Evolutionary conservation across 202 grass and related monocot genomes (phyloP), one percentile per base, ranked within the genome.

Genomic region (Cymbopogon flexuosus): DNA sequence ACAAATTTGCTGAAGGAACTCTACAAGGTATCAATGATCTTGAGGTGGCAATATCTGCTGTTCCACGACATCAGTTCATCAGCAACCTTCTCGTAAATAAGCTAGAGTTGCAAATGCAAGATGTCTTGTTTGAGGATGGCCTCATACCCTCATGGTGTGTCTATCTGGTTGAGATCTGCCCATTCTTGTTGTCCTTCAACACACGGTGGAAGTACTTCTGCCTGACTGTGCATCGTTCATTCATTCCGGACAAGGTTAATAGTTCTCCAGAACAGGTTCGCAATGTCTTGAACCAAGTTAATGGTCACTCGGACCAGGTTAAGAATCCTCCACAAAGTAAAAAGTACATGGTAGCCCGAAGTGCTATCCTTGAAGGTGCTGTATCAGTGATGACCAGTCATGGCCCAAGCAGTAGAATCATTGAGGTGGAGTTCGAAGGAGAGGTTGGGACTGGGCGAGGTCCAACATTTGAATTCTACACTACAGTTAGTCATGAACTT

Each of bases 181-280:
- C 91, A 23, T 93, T 93, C 76, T 69, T 93, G 29, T 88, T 93
- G 22, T 75, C 91, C 36, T 90, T 93, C 22, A n/a, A 79, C 18
- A 52, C 91, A 62, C 86, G 88, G 22, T 86, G 88, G 88, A 93
- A 93, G 80, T 93, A 93, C 54, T 93, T 90, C 56, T 86, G 83
- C 62, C 66, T 88, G 41, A 88, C 85, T 31, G 34, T 34, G 41
- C 84, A 80, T 78, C 59, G 40, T 42, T 77, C 79, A 45, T 88
- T 83, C 72, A 19, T 33, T 70, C 67, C 18, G 37, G 36, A 43
- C 4, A 21, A 84, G 42, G 29, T 5, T 41, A 42, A 37, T 36
- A 21, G 27, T 64, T 41, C 8, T 70, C 3, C 66, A 34, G 61
- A 57, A 6, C 49, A 84, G 59, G 34, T 12, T 70, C 35, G 24